A percentile compares a stretch with the other conserved stretches of the same genome.
phyloP scores from a whole-genome alignment of 2,329 filamentous ascomycete genomes.

The Cladosporium austrohemisphaericum region DNA sequence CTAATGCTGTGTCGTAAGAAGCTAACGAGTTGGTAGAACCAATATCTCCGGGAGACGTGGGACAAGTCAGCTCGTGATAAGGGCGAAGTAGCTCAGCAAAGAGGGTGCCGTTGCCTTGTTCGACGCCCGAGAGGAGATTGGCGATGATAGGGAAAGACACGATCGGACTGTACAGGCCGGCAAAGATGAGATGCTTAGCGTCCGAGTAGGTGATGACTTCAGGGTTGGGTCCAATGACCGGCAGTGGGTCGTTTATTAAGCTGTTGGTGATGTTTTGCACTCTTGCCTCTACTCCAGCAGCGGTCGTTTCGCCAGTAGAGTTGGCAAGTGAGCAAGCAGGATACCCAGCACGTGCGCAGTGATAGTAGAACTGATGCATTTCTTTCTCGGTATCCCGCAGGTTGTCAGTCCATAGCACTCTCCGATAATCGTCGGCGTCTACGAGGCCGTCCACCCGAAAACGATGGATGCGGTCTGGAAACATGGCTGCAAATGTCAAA shows the following conservation, averaged over 20 bases:
- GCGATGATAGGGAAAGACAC: slow-evolving; percentile 34
- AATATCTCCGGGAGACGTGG: background rate
- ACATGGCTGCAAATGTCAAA: slow-evolving; percentile 41
- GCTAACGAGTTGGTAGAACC: slow-evolving; percentile 5
- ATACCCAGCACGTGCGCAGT: slow-evolving; percentile 42
- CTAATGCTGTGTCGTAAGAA: background rate
- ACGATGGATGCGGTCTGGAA: slow-evolving; percentile 36
- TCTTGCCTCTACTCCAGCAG: slow-evolving; percentile 35
- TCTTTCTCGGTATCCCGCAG: slow-evolving; percentile 44
- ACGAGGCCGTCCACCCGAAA: slow-evolving; percentile 47
- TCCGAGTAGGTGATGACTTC: slow-evolving; percentile 42
- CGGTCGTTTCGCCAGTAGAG: slow-evolving; percentile 27
- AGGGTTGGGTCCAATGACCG: slow-evolving; percentile 32
- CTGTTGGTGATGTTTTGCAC: slow-evolving; percentile 33
- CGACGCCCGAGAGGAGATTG: slow-evolving; percentile 34
- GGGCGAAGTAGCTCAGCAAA: slow-evolving; percentile 26
- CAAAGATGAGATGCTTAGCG: slow-evolving; percentile 35
- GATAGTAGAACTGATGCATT: slow-evolving; percentile 43
- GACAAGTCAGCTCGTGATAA: slow-evolving; percentile 14
- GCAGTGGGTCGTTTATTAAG: slow-evolving; percentile 40
- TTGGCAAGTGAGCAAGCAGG: slow-evolving; percentile 39
- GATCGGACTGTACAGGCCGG: slow-evolving; percentile 35
- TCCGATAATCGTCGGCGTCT: slow-evolving; percentile 37
- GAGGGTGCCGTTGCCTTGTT: slow-evolving; percentile 30
- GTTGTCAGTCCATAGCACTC: slow-evolving; percentile 37